Evolutionary conservation across 768 basidiomycete genomes (phyloP).

Genomic region (Trametes gibbosa): DNA sequence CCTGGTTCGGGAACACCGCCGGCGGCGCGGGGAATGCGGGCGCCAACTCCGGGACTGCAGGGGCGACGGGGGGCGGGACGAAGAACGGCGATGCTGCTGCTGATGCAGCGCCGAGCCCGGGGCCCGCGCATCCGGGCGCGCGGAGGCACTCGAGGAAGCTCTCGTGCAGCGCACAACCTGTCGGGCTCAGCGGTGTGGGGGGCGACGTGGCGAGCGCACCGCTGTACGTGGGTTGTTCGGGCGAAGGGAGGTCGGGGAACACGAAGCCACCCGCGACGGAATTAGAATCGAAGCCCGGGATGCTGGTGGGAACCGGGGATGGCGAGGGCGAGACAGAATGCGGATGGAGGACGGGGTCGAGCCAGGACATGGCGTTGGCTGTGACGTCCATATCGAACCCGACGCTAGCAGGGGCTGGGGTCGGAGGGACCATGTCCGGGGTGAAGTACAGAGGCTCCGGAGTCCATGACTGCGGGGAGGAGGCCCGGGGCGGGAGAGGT

Average conservation of each 20-base stretch:
- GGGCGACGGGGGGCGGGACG: not conserved
- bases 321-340: conserved; percentile 8
- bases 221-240: not conserved
- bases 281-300: not conserved
- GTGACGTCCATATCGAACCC: not conserved
- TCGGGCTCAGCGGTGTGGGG: not conserved
- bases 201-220: not conserved
- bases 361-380: conserved; percentile 3
- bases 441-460: conserved; percentile 3
- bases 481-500: not conserved
- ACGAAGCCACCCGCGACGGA: not conserved
- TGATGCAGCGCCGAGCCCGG: not conserved
- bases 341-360: conserved; percentile 14
- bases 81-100: not conserved
- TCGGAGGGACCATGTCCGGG: conserved; percentile 1
- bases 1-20: conserved; percentile 9
- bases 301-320: not conserved
- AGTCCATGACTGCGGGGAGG: not conserved
- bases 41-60: not conserved
- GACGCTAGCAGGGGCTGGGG: not conserved
- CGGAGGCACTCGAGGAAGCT: conserved; percentile 20
- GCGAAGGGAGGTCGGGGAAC: not conserved
- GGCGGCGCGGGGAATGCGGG: not conserved
- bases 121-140: conserved; percentile 11
- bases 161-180: conserved; percentile 18